phyloP scores from a whole-genome alignment of 2,329 filamentous ascomycete genomes.

The Xylariaceae sp. region DNA sequence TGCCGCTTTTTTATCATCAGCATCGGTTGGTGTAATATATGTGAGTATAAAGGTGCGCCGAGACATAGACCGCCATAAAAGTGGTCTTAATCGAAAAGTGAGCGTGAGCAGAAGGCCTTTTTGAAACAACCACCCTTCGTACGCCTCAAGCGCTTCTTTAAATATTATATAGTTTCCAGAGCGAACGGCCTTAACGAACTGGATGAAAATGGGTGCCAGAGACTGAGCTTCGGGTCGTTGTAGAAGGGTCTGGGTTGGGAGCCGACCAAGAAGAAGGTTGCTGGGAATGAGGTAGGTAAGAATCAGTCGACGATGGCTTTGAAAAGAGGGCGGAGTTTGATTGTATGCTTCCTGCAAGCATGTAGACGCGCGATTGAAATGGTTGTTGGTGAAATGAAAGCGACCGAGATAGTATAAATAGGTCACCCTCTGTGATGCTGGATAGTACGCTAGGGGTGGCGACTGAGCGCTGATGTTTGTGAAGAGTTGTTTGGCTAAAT shows the following conservation, averaged over 20 bases:
- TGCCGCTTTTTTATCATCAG: constrained; percentile 58
- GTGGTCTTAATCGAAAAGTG: constrained; percentile 70
- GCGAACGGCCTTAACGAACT: constrained; percentile 68
- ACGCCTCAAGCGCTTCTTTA: constrained; percentile 59
- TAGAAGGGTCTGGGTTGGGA: constrained; percentile 66
- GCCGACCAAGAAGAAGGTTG: constrained; percentile 80
- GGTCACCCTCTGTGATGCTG: constrained; percentile 80
- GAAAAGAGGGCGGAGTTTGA: constrained; percentile 58
- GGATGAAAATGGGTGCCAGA: constrained; percentile 61
- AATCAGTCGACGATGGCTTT: constrained; percentile 72
- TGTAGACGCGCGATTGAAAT: constrained; percentile 72
- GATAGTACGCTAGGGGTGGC: constrained; percentile 75
- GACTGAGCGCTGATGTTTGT: constrained; percentile 81
- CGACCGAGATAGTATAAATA: constrained; percentile 93
- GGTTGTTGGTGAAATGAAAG: constrained; percentile 80
- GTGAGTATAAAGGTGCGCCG: constrained; percentile 74
- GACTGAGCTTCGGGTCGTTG: constrained; percentile 64
- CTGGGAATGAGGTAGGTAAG: constrained; percentile 78
- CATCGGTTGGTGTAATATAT: constrained; percentile 62
- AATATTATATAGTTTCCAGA: constrained; percentile 72
- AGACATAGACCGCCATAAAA: constrained; percentile 80
- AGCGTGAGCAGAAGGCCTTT: constrained; percentile 74
- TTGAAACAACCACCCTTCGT: constrained; percentile 69
- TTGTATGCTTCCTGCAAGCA: constrained; percentile 77
- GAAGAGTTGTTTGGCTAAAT: constrained; percentile 83